A percentile compares a stretch with the other conserved stretches of the same genome.
Evolutionary conservation across 352 stramenopile genomes (phyloP).

Genomic region (Phytophthora macrochlamydospora): DNA sequence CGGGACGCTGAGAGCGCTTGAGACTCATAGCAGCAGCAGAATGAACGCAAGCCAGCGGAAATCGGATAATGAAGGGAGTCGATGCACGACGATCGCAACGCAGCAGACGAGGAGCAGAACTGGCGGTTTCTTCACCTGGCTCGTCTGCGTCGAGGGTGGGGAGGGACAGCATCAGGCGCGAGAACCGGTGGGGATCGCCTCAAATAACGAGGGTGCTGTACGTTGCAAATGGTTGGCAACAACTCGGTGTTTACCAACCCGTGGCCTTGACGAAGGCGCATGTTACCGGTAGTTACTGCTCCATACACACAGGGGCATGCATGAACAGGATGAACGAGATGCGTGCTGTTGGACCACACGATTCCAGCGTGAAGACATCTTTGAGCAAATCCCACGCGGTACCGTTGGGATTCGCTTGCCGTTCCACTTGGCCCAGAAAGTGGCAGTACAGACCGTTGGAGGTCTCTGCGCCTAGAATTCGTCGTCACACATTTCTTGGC

Average conservation of each 20-base stretch:
- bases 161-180: background rate
- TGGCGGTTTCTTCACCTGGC: background rate
- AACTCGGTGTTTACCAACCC: background rate
- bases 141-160: background rate
- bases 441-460: too few species aligned
- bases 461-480: too few species aligned
- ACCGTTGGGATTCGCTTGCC: too few species aligned
- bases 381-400: too few species aligned
- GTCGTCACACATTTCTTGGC: too few species aligned
- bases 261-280: background rate
- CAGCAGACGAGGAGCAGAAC: background rate
- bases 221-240: background rate
- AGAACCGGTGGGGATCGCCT: background rate
- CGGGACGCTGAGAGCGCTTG: constrained; percentile 25
- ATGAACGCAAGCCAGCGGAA: background rate
- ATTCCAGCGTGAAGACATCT: too few species aligned
- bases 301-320: too few species aligned
- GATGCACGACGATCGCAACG: background rate
- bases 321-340: too few species aligned
- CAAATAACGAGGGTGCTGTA: background rate
- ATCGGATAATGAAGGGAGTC: constrained; percentile 2
- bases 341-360: too few species aligned
- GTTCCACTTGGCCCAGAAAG: too few species aligned
- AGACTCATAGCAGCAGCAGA: constrained; percentile 14
- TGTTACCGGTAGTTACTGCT: too few species aligned